Evolutionary conservation across 1,139 yeast genomes (phyloP), one percentile per base, ranked within the genome.

Genomic region (Candida tropicalis): DNA sequence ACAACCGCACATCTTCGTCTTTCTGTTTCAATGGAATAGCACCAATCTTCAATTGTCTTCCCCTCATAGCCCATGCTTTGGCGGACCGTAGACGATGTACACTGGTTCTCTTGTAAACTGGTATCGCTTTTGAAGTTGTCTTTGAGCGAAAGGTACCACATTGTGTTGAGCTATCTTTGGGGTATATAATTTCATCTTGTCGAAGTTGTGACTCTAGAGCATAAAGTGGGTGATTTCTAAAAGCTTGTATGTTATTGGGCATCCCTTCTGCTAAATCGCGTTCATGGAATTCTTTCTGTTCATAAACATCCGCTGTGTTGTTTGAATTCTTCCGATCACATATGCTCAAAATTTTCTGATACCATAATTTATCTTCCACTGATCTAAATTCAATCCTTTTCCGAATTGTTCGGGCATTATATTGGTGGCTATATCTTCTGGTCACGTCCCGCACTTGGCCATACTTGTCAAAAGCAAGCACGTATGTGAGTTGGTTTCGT

Each of bases 171-270:
- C 82, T 75, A 38, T 84, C 85, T 49, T 75, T 80, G 0, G 95
- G 89, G 41, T 75, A 70, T 7, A 93, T 66, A 2, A 90, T 75
- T 57, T 93, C 96, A 57, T 84, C 84, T 44, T 76, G 76, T 43
- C 77, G 74, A 25, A 93, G 62, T 54, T 89, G 96, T 2, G 81
- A 73, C 57, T 88, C 96, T 9, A 93, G 60, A 0, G 85, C 93
- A 60, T 84, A 93, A n/a, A 84, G 61, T 0, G 99, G 99, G 60
- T 93, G 99, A 41, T 84, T 83, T 46, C 82, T 84, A 59, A 93
- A 87, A 51, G 91, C 98, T 39, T 82, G 83, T 16, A 89, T 68
- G 53, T 80, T 87, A 42, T 84, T 81, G 0, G 99, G 99, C 75
- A 93, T 82, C 0, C 96, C 96, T 57, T 95, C 99, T 17, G 77